Base-by-base conservation (phyloP, 805 yeast genomes). In the Candida tallmaniae region DNA sequence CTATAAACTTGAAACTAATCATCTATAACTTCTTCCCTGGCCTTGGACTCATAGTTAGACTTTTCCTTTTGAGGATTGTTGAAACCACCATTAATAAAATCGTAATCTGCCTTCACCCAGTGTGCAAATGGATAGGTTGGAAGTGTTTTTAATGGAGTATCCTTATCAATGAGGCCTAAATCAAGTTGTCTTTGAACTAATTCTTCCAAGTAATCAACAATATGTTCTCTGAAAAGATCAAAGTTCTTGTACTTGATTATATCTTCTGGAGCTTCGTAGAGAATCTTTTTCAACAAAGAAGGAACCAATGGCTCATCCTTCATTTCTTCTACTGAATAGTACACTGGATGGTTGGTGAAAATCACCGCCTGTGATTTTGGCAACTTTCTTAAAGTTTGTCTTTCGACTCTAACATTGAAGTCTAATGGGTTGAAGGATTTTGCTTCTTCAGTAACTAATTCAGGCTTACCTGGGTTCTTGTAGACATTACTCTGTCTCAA, bases 221-320 rank as follows among this genome's bases (percentile, higher is more conserved):
- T 60, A 47, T 79, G 83, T 45, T 76, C 80, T 52, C 83, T 68
- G 47, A 77, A 70, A 29, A 67, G 46, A 32, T 65, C 77, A 45
- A 80, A 80, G 44, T 70, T 70, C 51, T 81, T 81, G 56, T 81
- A 82, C 51, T 75, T 74, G 49, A 76, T 56, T 40, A 81, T 81
- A 32, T 70, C 73, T 41, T 74, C 78, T 7, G 87, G 86, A 0
- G 77, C 86, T 52, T 80, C 86, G 42, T 60, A 74, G 22, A 81
- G 60, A 32, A 79, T 76, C 46, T 78, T 80, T 49, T 73, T 71
- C 31, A 81, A 53, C 31, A 81, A 83, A 2, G 95, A 82, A 3
- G 95, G 81, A 31, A 89, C 81, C 38, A 86, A 55, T 1, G 85
- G 77, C 43, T 82, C 94, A 15, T 85, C 95, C 46, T 80, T 83